Conservation (phyloP, 1,284 basidiomycete species). For the Omphalotus olearius region DNA sequence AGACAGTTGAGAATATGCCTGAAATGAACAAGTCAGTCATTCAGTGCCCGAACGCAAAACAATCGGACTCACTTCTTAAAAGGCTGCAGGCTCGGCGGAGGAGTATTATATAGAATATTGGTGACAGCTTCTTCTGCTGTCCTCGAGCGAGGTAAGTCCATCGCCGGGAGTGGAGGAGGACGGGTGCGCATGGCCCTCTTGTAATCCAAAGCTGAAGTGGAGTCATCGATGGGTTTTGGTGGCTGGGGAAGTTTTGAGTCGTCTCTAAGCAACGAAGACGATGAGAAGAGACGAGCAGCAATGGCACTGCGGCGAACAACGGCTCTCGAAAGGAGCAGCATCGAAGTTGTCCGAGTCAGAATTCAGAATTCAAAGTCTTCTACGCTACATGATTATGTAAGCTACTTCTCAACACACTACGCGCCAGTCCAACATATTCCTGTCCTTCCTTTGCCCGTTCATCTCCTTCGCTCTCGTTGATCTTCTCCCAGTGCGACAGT, state of each 20-base stretch:
- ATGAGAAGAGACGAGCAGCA: conserved; percentile 30
- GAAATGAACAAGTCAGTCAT: conserved; percentile 18
- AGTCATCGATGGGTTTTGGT: conserved; percentile 78
- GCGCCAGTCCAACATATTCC: conserved; percentile 64
- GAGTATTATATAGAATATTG: conserved; percentile 95
- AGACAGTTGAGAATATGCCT: conserved; percentile 97
- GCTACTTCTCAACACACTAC: conserved; percentile 41
- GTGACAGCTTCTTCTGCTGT: conserved; percentile 93
- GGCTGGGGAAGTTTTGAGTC: conserved; percentile 55
- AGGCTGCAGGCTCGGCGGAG: conserved; percentile 87
- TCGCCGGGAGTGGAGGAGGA: conserved; percentile 74
- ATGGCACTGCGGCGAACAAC: conserved; percentile 3
- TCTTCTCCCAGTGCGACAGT: conserved; percentile 69
- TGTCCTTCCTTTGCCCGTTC: conserved; percentile 34
- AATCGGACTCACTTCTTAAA: conserved; percentile 78
- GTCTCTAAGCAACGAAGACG: conserved; percentile 29
- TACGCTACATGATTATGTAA: background rate
- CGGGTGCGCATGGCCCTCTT: conserved; percentile 70
- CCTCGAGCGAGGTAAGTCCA: conserved; percentile 70
- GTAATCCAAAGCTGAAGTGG: conserved; percentile 93
- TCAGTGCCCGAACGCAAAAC: background rate
- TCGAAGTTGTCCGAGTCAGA: background rate
- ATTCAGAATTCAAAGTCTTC: background rate
- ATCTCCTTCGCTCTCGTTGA: conserved; percentile 47
- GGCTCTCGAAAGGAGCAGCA: conserved; percentile 14